A percentile compares a stretch with the other conserved stretches of the same genome.
These are phyloP conservation scores for Chaetomium sp. DNA, from an alignment of 2,329 filamentous ascomycete genomes.

Conservation along the genomic window DNA sequence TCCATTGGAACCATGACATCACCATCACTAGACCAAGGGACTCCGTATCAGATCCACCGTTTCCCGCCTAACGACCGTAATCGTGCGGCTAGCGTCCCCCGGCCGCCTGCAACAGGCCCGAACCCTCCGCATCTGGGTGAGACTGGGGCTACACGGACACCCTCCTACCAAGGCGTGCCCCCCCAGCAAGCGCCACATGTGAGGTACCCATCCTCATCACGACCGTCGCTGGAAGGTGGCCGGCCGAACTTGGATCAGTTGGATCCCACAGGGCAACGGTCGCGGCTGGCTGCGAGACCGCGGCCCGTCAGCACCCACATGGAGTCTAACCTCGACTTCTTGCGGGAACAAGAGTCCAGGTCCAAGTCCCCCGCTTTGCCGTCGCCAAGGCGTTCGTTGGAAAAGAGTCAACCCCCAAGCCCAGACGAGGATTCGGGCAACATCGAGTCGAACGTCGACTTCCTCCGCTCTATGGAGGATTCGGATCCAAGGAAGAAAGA, in stretches of 20 bases:
- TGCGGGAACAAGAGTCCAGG: slow-evolving; percentile 67
- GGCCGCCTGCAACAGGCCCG: slow-evolving; percentile 27
- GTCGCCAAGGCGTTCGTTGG: slow-evolving; percentile 29
- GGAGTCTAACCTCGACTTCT: slow-evolving; percentile 73
- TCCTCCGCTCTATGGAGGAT: slow-evolving; percentile 69
- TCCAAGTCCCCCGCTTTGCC: slow-evolving; percentile 34
- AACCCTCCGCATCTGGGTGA: slow-evolving; percentile 23
- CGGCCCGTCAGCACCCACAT: slow-evolving; percentile 79
- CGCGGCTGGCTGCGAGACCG: slow-evolving; percentile 38
- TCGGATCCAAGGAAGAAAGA: slow-evolving; percentile 51
- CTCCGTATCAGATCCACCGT: slow-evolving; percentile 35
- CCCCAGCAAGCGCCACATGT: slow-evolving; percentile 28
- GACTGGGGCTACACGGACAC: slow-evolving; percentile 23
- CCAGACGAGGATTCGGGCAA: slow-evolving; percentile 50
- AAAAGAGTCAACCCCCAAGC: slow-evolving; percentile 36
- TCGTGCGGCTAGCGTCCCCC: slow-evolving; percentile 35
- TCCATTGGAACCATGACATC: slow-evolving; percentile 77
- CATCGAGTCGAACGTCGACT: slow-evolving; percentile 76
- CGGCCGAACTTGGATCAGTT: slow-evolving; percentile 59
- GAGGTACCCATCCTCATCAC: slow-evolving; percentile 41
- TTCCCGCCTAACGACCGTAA: slow-evolving; percentile 36
- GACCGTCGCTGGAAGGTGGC: slow-evolving; percentile 65
- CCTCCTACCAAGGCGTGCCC: slow-evolving; percentile 31
- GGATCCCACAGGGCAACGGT: slow-evolving; percentile 47
- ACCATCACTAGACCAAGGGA: slow-evolving; percentile 42